phyloP scores from a whole-genome alignment of 148 eudicot species.

The Silene uniflora region DNA sequence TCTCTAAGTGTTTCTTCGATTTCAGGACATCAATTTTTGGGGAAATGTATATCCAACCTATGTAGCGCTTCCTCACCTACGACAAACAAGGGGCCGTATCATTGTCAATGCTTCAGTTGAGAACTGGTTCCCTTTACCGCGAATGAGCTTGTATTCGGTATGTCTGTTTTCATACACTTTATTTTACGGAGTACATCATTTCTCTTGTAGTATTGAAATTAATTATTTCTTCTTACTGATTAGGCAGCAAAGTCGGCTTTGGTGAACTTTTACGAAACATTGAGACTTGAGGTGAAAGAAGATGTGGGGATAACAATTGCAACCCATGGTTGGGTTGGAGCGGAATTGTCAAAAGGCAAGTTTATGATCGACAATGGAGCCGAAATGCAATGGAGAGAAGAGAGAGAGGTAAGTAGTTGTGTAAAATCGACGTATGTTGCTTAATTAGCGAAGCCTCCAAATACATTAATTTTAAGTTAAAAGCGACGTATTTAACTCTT shows the following conservation, averaged over 20 bases:
- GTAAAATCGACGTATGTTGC: no score
- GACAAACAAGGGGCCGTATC: conserved; percentile 59
- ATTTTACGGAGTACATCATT: no score
- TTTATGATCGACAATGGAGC: conserved; percentile 72
- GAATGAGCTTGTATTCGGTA: conserved; percentile 92
- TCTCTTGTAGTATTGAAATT: no score
- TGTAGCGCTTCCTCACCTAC: conserved; percentile 73
- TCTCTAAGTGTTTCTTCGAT: background rate
- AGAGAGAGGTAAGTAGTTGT: conserved; percentile 56
- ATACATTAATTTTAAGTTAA: no score
- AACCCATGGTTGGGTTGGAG: conserved; percentile 91
- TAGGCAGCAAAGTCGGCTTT: conserved; percentile 97
- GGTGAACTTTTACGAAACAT: conserved; percentile 84
- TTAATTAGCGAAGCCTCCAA: no score
- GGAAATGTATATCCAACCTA: conserved; percentile 93
- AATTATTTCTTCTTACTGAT: background rate
- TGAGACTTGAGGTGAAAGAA: conserved; percentile 72
- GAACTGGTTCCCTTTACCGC: conserved; percentile 89
- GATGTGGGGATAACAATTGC: conserved; percentile 84
- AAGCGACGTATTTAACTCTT: no score
- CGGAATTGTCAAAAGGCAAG: conserved; percentile 58
- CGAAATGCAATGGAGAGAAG: conserved; percentile 95
- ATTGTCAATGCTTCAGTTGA: conserved; percentile 87
- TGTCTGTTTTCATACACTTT: conserved; percentile 23
- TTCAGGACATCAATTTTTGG: conserved; percentile 91